Evolutionary conservation across 2,329 filamentous ascomycete species (phyloP), one percentile per base, ranked within the genome.

Genomic region (Macrophomina phaseolina): DNA sequence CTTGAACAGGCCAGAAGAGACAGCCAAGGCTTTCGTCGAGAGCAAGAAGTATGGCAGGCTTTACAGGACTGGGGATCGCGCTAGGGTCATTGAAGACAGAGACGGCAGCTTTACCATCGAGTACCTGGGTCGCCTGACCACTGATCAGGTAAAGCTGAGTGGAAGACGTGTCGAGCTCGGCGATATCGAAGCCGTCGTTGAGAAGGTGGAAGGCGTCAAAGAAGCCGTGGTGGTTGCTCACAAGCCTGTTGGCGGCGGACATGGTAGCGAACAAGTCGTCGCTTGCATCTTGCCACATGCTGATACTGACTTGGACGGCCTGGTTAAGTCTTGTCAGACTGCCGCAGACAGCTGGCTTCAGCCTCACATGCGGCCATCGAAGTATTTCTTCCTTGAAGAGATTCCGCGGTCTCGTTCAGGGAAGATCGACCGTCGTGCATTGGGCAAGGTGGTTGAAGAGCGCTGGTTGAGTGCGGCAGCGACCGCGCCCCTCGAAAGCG

Each of bases 1-100:
- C 74, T 81, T 95, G 61, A 94, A 95, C 73, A 85, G 91, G 11
- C 85, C 87, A 0, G 87, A 92, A 52, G 58, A 67, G 38, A 67
- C 65, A 2, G 58, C 38, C 1, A 63, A 78, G 42, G 75, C 78
- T 0, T 80, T 78, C 67, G 76, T 79, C 63, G 11, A 71, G 71
- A 18, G 68, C 76, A 18, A 78, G 74, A 67, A 76, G 74, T 76
- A 73, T 68, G 92, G 91, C 3, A 82, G 84, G 2, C 79, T 94
- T 0, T 96, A 96, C 76, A 85, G 90, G 28, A 96, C 92, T 0
- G 92, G 92, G 0, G 92, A 96, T 76, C 91, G 90, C 72, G 92
- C 90, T 2, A 48, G 70, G 67, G 55, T 72, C 18, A 84, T 95
- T 64, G 83, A 85, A 1, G 71, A 82, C 0, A 34, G 38, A 30